phyloP scores from a whole-genome alignment of 176 grass and related monocot genomes.

The Carex littledalei region DNA sequence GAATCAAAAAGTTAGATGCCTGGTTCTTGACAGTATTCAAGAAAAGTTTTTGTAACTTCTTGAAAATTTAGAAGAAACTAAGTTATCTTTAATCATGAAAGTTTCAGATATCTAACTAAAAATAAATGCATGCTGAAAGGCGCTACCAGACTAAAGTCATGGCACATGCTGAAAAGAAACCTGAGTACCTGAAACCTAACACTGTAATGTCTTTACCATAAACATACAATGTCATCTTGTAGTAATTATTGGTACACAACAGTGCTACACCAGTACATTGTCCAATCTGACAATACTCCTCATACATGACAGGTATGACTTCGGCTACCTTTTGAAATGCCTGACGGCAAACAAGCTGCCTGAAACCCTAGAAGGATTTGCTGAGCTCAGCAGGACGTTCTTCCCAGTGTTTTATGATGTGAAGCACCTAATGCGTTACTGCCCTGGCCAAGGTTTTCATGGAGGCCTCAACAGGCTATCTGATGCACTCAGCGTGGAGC shows the following conservation, averaged over 20 bases:
- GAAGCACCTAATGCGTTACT: constrained; percentile 79
- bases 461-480: constrained; percentile 67
- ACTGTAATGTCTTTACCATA: not conserved
- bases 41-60: not conserved
- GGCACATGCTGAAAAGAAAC: not conserved
- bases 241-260: not conserved
- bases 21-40: not conserved
- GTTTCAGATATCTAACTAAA: not conserved
- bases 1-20: not conserved
- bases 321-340: constrained; percentile 70
- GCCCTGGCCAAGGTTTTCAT: constrained; percentile 30
- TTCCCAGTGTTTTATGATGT: constrained; percentile 68
- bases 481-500: constrained; percentile 36
- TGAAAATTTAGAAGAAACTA: not conserved
- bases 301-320: constrained; percentile 32
- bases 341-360: constrained; percentile 49
- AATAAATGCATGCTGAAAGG: not conserved
- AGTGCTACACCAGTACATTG: not conserved
- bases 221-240: not conserved
- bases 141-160: not conserved
- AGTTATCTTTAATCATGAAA: not conserved
- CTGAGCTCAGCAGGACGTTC: constrained; percentile 40
- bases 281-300: not conserved
- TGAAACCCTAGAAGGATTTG: constrained; percentile 34
- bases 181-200: not conserved